Base-by-base conservation (phyloP, 352 stramenopile genomes). In the Pelagophyceae sp. region DNA sequence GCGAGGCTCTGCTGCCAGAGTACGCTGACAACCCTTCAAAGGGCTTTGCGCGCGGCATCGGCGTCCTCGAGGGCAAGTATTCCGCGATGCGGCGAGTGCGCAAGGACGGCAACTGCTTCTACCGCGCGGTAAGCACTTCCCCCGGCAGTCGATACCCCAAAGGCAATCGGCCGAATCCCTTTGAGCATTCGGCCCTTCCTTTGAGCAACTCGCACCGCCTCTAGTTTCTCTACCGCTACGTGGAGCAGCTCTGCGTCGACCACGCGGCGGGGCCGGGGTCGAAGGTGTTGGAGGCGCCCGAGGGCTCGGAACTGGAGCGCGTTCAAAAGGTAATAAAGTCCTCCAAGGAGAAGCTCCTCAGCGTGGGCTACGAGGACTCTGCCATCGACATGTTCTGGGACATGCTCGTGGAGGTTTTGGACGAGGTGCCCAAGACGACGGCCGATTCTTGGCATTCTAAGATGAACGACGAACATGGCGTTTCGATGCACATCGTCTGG, bases 331-430 rank as follows among this genome's bases (percentile, higher is more conserved):
- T 70, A n/a, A 58, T 51, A 25, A 11, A 70, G 27, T 35, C n/a
- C 1, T 63, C 54, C 23, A 51, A 76, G 25, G 29, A 6, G 25
- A 71, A 50, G 51, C 5, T 65, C 65, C 37, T 72, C 31, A 60
- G 45, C 45, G 67, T 74, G 0, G 92, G 92, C 64, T 97, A 96
- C 83, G 92, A 91, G 61, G 89, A 95, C 81, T 87, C 93, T 32
- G 89, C 91, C 6, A 93, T 97, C 82, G 92, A 97, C 82, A 87
- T 90, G 72, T 97, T 97, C 86, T 92, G 93, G 84, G 93, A 96
- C 71, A 94, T 90, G 33, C 90, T 97, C 76, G 87, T 96, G 29
- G 91, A 96, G 25, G 80, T 89, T 5, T 61, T 90, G 2, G 79
- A 78, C 64, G 38, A 75, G 29, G 37, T 80, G 38, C 40, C 37